Evolutionary conservation across 1,284 basidiomycete species (phyloP), one percentile per base, ranked within the genome.

Genomic region (Marasmius tenuissimus): DNA sequence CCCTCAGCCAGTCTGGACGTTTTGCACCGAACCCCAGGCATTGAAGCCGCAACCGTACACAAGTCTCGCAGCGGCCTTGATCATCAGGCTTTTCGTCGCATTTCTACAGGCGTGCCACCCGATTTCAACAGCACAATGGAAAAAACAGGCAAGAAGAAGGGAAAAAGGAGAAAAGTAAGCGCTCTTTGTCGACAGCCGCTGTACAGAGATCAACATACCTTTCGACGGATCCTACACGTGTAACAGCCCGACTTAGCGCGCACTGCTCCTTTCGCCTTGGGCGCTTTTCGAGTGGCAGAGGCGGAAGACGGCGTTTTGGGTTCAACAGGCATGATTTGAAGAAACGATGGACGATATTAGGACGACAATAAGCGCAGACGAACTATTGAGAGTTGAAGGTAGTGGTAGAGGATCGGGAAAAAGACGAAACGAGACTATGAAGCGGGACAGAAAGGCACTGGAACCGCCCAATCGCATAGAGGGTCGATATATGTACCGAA

Each of bases 171-270:
- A 10, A 27, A 57, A 56, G 61, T 49, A 53, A 63, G 53, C 39
- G 57, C 66, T 58, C 56, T 61, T 61, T 50, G 61, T 61, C 27
- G 39, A 58, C 34, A 62, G 64, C 65, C 59, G 61, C 60, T 60
- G 63, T 58, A 58, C 61, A 61, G 62, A 54, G 65, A 65, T 57
- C 14, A 52, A 73, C 75, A 61, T 59, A 91, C 91, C 87, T 93
- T 92, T 70, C 91, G 80, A 68, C 91, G 84, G 57, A 93, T 91
- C 70, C 91, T 84, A 79, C 91, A 93, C 62, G 91, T 93, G 78
- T 92, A 92, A 73, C 91, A 93, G 68, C 91, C 91, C 64, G 88
- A 88, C 82, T 92, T 92, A 62, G 89, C 90, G 72, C 91, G 87
- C 53, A 88, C 83, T 58, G 88, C 86, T 74, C 88, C 88, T 81